Evolutionary conservation across 345 rosid genomes (phyloP).

Genomic region (Cardamine resedifolia): DNA sequence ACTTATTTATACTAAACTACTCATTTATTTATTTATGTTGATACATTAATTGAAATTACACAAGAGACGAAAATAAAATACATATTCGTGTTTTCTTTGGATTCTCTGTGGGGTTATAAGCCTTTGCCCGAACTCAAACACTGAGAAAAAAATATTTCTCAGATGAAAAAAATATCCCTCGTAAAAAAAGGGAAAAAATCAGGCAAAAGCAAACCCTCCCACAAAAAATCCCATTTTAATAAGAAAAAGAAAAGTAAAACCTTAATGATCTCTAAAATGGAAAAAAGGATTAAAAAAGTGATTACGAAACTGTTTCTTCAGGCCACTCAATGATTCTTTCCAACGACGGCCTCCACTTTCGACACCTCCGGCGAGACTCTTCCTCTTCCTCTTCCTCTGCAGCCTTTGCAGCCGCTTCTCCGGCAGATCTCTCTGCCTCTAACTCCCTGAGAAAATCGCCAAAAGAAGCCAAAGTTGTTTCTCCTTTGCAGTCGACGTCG

Average conservation of each 20-base stretch:
- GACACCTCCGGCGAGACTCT: slow-evolving; percentile 36
- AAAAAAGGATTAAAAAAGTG: slow-evolving; percentile 5
- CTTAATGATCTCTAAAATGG: background rate
- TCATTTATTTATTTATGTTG: slow-evolving; percentile 28
- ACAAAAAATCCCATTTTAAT: slow-evolving; percentile 13
- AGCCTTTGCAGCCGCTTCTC: slow-evolving; percentile 37
- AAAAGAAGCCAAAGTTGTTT: slow-evolving; percentile 40
- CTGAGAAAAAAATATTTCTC: slow-evolving; percentile 32
- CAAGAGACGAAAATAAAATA: slow-evolving; percentile 28
- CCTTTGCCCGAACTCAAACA: slow-evolving; percentile 26
- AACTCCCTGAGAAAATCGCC: slow-evolving; percentile 44
- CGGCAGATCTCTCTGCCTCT: slow-evolving; percentile 41
- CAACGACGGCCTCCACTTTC: slow-evolving; percentile 70
- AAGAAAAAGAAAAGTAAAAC: slow-evolving; percentile 9
- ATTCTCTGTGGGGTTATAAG: slow-evolving; percentile 20
- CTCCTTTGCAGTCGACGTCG: slow-evolving; percentile 35
- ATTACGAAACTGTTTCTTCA: slow-evolving; percentile 35
- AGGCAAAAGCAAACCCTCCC: slow-evolving; percentile 31
- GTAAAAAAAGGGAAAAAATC: slow-evolving; percentile 8
- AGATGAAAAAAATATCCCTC: slow-evolving; percentile 31
- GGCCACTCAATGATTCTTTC: slow-evolving; percentile 60
- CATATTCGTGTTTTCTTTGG: slow-evolving; percentile 31
- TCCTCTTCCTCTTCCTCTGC: slow-evolving; percentile 34
- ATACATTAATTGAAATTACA: slow-evolving; percentile 30
- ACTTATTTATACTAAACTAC: background rate